phyloP scores from a whole-genome alignment of 106 monocot species.

The Dioscorea dumetorum region DNA sequence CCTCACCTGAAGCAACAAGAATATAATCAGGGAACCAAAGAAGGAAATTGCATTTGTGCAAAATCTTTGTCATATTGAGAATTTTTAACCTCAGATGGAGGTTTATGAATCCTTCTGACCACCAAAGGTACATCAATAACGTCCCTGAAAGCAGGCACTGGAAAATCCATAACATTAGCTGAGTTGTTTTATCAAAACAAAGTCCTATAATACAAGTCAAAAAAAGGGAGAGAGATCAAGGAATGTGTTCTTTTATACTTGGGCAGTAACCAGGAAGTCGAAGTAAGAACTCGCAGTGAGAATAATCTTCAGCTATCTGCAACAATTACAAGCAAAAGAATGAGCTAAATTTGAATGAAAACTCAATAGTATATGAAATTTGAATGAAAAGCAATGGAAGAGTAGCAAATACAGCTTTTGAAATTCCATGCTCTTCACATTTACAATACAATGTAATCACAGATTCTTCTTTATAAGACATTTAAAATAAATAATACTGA shows the following conservation, averaged over 20 bases:
- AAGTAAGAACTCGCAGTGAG: constrained; percentile 90
- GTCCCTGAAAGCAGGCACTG: constrained; percentile 98
- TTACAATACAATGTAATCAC: too few species aligned
- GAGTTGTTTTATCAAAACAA: too few species aligned
- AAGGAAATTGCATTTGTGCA: neutral
- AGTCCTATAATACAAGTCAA: too few species aligned
- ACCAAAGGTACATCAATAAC: constrained; percentile 95
- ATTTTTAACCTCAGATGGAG: constrained; percentile 56
- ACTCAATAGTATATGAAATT: neutral
- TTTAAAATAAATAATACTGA: too few species aligned
- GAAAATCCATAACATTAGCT: neutral
- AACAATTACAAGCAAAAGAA: neutral
- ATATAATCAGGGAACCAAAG: neutral
- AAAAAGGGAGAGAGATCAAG: neutral
- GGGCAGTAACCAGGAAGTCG: constrained; percentile 97
- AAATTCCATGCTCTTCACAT: neutral
- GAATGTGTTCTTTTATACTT: constrained; percentile 41
- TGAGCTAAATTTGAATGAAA: neutral
- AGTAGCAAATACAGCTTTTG: neutral
- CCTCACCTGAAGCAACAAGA: constrained; percentile 61
- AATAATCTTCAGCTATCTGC: constrained; percentile 99
- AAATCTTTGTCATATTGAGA: neutral
- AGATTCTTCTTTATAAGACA: too few species aligned
- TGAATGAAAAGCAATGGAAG: neutral
- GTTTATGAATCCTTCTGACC: constrained; percentile 84